phyloP scores from a whole-genome alignment of 192 early-diverging fungal genomes.

The Gonapodya prolifera region DNA sequence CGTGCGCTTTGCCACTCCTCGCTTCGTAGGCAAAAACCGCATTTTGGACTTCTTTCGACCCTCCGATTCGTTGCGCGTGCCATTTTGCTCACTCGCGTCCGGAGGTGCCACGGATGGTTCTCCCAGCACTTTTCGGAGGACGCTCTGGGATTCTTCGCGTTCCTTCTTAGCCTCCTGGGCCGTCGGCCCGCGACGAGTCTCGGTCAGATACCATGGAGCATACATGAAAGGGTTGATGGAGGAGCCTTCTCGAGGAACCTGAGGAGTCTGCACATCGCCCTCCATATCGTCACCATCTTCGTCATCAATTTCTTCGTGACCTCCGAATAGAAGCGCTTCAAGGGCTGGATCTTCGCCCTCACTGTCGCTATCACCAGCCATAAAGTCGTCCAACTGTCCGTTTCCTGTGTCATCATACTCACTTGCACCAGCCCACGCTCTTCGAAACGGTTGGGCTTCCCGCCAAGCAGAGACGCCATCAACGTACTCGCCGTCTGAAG shows the following conservation, averaged over 20 bases:
- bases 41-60: not conserved
- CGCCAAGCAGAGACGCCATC: not conserved
- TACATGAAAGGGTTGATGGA: not conserved
- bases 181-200: not conserved
- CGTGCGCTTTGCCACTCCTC: too few species aligned
- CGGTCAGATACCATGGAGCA: not conserved
- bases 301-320: not conserved
- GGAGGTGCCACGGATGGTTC: not conserved
- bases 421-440: not conserved
- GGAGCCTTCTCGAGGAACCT: not conserved
- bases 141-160: not conserved
- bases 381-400: not conserved
- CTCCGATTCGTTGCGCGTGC: not conserved
- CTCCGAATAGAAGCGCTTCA: not conserved
- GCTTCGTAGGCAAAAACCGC: not conserved
- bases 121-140: not conserved
- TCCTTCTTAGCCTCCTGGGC: not conserved
- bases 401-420: not conserved
- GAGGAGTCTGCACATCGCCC: not conserved
- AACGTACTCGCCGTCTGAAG: not conserved
- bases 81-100: not conserved
- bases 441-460: not conserved
- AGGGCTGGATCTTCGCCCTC: not conserved
- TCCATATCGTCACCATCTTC: not conserved
- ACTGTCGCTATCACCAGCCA: not conserved